Conservation (phyloP, 2,329 filamentous ascomycete genomes). For the Pseudogymnoascus pannorum region DNA sequence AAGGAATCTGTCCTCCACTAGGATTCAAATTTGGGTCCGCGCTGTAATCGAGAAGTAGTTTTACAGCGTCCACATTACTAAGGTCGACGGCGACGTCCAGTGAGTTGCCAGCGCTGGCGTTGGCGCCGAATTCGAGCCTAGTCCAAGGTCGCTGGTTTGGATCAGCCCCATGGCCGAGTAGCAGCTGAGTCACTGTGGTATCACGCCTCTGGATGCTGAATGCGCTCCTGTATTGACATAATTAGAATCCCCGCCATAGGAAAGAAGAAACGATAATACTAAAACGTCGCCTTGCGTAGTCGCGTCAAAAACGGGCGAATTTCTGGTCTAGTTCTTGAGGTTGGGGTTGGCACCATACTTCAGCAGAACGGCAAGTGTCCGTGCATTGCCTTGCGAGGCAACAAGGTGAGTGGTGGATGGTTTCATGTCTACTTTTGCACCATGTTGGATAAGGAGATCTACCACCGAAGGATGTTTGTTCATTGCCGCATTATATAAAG, state of each 20-base stretch:
- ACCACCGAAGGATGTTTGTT: constrained; percentile 10
- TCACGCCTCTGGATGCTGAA: constrained; percentile 10
- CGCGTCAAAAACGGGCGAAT: constrained; percentile 10
- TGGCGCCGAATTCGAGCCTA: not conserved
- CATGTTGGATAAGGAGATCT: constrained; percentile 14
- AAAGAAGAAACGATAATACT: constrained; percentile 13
- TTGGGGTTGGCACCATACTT: not conserved
- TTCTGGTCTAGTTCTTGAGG: not conserved
- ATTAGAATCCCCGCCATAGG: constrained; percentile 11
- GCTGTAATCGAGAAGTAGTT: constrained; percentile 11
- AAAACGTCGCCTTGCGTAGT: constrained; percentile 11
- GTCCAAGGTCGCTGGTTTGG: not conserved
- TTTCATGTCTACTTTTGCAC: constrained; percentile 13
- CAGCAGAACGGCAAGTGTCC: not conserved
- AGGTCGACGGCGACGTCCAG: constrained; percentile 13
- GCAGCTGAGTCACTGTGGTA: constrained; percentile 10
- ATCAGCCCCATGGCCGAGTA: constrained; percentile 14
- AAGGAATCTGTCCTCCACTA: not conserved
- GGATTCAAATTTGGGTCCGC: constrained; percentile 11
- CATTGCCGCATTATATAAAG: constrained; percentile 11
- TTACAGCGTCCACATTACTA: constrained; percentile 11
- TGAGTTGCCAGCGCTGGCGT: not conserved
- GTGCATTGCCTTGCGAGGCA: constrained; percentile 11
- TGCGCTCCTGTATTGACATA: constrained; percentile 10
- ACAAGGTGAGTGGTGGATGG: constrained; percentile 12